Percentiles rank a stretch among this genome's conserved stretches.
Evolutionary conservation across 2,329 filamentous ascomycete species (phyloP).

Genomic region (Pseudogymnoascus sp.): DNA sequence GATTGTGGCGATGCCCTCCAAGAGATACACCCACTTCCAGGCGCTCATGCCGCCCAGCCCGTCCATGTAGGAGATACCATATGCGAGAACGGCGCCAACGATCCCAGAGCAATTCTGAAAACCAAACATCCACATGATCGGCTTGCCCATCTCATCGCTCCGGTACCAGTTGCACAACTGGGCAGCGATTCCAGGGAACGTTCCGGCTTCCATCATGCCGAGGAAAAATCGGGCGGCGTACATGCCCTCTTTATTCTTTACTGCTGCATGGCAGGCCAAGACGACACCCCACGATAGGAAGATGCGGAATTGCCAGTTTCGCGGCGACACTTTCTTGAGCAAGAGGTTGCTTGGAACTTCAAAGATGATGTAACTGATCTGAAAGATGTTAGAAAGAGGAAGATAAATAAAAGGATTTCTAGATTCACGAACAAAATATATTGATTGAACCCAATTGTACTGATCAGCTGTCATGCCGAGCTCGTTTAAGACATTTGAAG

Average conservation of each 20-base stretch:
- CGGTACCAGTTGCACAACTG: constrained; percentile 41
- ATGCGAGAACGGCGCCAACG: constrained; percentile 40
- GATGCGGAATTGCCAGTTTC: constrained; percentile 31
- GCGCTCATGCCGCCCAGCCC: constrained; percentile 39
- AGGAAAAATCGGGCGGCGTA: constrained; percentile 34
- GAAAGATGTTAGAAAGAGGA: background rate
- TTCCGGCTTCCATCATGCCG: constrained; percentile 35
- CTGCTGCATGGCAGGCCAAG: constrained; percentile 32
- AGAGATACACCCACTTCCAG: constrained; percentile 51
- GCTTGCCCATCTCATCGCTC: constrained; percentile 35
- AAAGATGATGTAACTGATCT: constrained; percentile 34
- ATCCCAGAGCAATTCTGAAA: constrained; percentile 31
- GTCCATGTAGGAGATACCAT: constrained; percentile 35
- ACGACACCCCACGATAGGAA: constrained; percentile 32
- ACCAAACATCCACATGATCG: constrained; percentile 37
- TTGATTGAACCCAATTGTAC: constrained; percentile 35
- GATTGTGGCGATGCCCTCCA: constrained; percentile 37
- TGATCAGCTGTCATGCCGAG: constrained; percentile 33
- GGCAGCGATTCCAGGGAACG: constrained; percentile 35
- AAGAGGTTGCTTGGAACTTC: constrained; percentile 34
- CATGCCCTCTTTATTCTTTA: constrained; percentile 31
- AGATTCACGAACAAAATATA: constrained; percentile 29
- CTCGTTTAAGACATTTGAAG: constrained; percentile 31
- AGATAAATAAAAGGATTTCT: background rate
- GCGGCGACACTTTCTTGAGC: constrained; percentile 30